Conservation (phyloP, 805 yeast genomes). For the Pichia gijzeniarum region DNA sequence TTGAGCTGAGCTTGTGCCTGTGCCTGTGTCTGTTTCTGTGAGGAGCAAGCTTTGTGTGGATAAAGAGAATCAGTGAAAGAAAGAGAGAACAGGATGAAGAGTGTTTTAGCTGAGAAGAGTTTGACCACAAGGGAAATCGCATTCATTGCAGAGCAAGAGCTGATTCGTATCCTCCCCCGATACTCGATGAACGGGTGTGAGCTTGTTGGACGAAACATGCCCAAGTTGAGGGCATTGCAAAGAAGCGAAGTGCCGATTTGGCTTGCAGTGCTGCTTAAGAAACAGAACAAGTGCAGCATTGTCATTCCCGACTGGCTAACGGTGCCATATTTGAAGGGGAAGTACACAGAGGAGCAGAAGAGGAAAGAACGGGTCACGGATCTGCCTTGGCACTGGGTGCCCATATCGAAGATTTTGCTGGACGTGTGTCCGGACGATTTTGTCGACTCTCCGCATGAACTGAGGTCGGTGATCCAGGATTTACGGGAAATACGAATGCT, state of each 20-base stretch:
- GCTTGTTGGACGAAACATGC: constrained; percentile 55
- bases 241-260: constrained; percentile 73
- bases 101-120: constrained; percentile 38
- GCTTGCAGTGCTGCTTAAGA: constrained; percentile 78
- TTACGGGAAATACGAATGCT: constrained; percentile 75
- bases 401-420: constrained; percentile 63
- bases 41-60: too few species aligned
- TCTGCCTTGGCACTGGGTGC: constrained; percentile 88
- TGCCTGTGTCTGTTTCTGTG: too few species aligned
- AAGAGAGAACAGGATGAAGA: constrained; percentile 6
- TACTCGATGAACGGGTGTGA: constrained; percentile 59
- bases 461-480: constrained; percentile 72
- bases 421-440: constrained; percentile 72
- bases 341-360: constrained; percentile 56
- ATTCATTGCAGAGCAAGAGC: constrained; percentile 79
- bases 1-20: too few species aligned
- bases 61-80: not conserved
- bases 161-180: constrained; percentile 70
- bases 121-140: constrained; percentile 74
- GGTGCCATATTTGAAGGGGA: constrained; percentile 42
- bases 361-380: constrained; percentile 53
- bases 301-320: constrained; percentile 84
- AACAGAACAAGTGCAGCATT: constrained; percentile 80
- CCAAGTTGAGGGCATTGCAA: constrained; percentile 59
- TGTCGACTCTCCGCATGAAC: constrained; percentile 60